These are phyloP conservation scores for Teunomyces aglyptinius DNA, from an alignment of 805 yeast species.

Conservation along the genomic window DNA sequence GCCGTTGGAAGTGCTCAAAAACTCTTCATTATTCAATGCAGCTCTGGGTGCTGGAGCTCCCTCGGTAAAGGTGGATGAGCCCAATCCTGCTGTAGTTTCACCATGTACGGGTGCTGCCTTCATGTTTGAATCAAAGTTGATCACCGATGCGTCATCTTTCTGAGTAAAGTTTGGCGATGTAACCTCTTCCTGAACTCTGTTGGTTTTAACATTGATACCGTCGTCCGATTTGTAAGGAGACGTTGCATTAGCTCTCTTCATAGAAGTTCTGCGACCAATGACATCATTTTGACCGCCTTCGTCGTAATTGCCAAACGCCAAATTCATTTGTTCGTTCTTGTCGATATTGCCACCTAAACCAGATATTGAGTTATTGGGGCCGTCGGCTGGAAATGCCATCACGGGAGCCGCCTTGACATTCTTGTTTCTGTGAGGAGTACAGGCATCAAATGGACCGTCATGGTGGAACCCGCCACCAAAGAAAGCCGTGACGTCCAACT, in stretches of 20 bases:
- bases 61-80: constrained; percentile 87
- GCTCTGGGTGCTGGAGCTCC: constrained; percentile 87
- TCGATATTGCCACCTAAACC: constrained; percentile 58
- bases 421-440: constrained; percentile 93
- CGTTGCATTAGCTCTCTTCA: constrained; percentile 11
- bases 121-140: constrained; percentile 67
- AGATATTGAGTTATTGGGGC: constrained; percentile 83
- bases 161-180: constrained; percentile 30
- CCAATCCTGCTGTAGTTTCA: constrained; percentile 80
- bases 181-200: constrained; percentile 17
- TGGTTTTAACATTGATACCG: constrained; percentile 18
- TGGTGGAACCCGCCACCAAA: constrained; percentile 96
- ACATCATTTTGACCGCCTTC: constrained; percentile 41
- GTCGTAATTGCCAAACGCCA: constrained; percentile 72
- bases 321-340: constrained; percentile 55
- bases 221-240: constrained; percentile 8
- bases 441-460: constrained; percentile 98
- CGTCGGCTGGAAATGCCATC: constrained; percentile 91
- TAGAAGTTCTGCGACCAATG: constrained; percentile 25
- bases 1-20: constrained; percentile 23
- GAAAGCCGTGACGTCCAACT: constrained; percentile 91
- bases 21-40: constrained; percentile 23
- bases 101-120: constrained; percentile 82
- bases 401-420: constrained; percentile 79
- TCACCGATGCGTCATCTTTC: constrained; percentile 51